Conservation (phyloP, 208 protist genomes). For the Porcisia hertigi region DNA sequence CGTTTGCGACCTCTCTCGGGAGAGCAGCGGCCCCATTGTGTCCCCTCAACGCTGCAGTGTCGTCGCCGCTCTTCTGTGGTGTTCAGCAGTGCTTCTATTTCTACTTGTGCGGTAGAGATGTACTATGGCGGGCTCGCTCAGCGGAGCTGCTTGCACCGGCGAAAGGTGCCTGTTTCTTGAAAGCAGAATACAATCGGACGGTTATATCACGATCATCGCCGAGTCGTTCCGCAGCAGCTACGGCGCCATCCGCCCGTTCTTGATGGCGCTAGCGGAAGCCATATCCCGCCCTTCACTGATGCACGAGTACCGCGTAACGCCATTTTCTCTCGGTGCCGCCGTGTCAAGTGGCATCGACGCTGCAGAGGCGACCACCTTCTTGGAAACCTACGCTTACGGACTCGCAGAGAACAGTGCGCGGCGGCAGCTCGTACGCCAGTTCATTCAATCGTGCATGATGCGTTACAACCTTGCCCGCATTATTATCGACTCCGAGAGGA, state of each 20-base stretch:
- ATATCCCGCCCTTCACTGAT: conserved; percentile 93
- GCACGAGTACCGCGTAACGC: conserved; percentile 98
- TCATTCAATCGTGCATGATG: conserved; percentile 75
- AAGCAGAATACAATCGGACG: conserved; percentile 40
- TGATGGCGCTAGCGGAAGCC: conserved; percentile 93
- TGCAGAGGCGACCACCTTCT: conserved; percentile 86
- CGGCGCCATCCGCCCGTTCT: conserved; percentile 36
- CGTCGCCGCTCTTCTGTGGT: not conserved
- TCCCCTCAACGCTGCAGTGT: not conserved
- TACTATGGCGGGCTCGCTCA: not conserved
- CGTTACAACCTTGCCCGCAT: conserved; percentile 81
- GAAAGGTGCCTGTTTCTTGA: conserved; percentile 74
- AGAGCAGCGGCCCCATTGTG: not conserved
- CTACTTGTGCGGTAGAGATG: not conserved
- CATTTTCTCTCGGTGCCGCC: conserved; percentile 97
- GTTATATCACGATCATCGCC: conserved; percentile 64
- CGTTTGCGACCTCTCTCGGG: too few relatives aligned
- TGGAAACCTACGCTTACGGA: conserved; percentile 86
- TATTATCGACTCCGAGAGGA: conserved; percentile 61
- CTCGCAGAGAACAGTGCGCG: conserved; percentile 21
- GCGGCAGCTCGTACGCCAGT: conserved; percentile 36
- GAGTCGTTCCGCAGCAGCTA: conserved; percentile 77
- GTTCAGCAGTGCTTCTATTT: too few relatives aligned
- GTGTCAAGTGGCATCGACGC: conserved; percentile 93
- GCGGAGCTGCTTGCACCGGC: not conserved